Evolutionary conservation across 2,329 filamentous ascomycete genomes (phyloP).

Genomic region (Scedosporium aurantiacum): DNA sequence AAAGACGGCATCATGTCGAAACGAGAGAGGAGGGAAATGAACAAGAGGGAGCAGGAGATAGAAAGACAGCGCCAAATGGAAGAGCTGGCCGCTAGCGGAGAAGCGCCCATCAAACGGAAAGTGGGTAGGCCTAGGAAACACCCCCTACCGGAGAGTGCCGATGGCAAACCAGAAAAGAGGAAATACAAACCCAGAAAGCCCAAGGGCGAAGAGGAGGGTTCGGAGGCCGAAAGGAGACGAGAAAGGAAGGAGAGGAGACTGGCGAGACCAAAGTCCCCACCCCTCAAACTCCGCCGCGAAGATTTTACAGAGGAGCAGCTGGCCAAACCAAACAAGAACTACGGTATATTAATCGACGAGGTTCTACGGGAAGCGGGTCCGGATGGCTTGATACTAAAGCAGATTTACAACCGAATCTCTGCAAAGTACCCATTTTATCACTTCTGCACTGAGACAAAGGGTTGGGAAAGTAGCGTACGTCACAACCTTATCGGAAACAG

Average conservation of each 20-base stretch:
- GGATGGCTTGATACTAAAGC: conserved; percentile 46
- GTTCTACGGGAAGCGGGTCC: conserved; percentile 42
- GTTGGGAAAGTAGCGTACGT: conserved; percentile 56
- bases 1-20: conserved; percentile 81
- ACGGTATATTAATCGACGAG: conserved; percentile 50
- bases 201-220: conserved; percentile 41
- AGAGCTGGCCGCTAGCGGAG: conserved; percentile 5
- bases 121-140: conserved; percentile 56
- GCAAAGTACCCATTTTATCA: conserved; percentile 48
- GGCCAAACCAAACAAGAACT: conserved; percentile 52
- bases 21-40: conserved; percentile 54
- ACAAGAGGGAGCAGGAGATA: conserved; percentile 36
- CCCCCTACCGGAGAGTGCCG: conserved; percentile 44
- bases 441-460: conserved; percentile 49
- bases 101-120: conserved; percentile 38
- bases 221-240: conserved; percentile 42
- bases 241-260: conserved; percentile 50
- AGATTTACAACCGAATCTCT: conserved; percentile 53
- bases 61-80: conserved; percentile 17
- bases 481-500: conserved; percentile 53
- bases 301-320: conserved; percentile 48
- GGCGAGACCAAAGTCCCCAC: conserved; percentile 46
- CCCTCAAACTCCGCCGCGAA: conserved; percentile 40
- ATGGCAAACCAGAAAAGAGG: conserved; percentile 48
- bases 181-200: conserved; percentile 55